phyloP scores from a whole-genome alignment of 1,139 yeast species.

The Torulaspora globosa region DNA sequence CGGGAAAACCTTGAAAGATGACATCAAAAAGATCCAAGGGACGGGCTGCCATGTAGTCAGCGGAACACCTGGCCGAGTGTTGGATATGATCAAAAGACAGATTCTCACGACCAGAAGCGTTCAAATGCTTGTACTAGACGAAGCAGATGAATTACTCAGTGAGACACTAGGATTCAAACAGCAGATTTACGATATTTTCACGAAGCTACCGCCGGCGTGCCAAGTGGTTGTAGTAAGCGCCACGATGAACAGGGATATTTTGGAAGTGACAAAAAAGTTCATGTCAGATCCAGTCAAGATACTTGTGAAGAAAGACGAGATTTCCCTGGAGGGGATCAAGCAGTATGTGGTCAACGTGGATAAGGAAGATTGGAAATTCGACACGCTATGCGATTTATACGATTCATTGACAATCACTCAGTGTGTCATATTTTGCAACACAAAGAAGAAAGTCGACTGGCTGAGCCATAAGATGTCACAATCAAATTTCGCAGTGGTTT shows the following conservation, averaged over 20 bases:
- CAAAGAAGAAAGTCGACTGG: slow-evolving; percentile 91
- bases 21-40: slow-evolving; percentile 61
- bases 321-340: slow-evolving; percentile 83
- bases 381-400: slow-evolving; percentile 85
- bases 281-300: slow-evolving; percentile 89
- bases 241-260: slow-evolving; percentile 79
- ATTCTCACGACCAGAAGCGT: slow-evolving; percentile 62
- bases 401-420: slow-evolving; percentile 94
- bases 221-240: slow-evolving; percentile 96
- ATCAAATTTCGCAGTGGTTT: slow-evolving; percentile 80
- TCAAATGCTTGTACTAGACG: slow-evolving; percentile 83
- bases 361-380: slow-evolving; percentile 93
- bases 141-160: slow-evolving; percentile 87
- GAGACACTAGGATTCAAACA: slow-evolving; percentile 76
- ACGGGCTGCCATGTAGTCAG: slow-evolving; percentile 84
- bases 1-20: slow-evolving; percentile 81
- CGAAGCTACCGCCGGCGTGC: slow-evolving; percentile 68
- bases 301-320: slow-evolving; percentile 83
- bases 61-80: slow-evolving; percentile 95
- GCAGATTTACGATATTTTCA: slow-evolving; percentile 85
- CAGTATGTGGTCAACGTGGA: slow-evolving; percentile 85
- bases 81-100: slow-evolving; percentile 81
- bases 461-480: slow-evolving; percentile 69
- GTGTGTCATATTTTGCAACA: slow-evolving; percentile 93
- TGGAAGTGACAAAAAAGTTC: slow-evolving; percentile 81